Percentiles rank a stretch among this genome's conserved stretches.
These are phyloP conservation scores for Acanthamoeba polyphaga DNA, from an alignment of 208 protist species.

Conservation along the genomic window DNA sequence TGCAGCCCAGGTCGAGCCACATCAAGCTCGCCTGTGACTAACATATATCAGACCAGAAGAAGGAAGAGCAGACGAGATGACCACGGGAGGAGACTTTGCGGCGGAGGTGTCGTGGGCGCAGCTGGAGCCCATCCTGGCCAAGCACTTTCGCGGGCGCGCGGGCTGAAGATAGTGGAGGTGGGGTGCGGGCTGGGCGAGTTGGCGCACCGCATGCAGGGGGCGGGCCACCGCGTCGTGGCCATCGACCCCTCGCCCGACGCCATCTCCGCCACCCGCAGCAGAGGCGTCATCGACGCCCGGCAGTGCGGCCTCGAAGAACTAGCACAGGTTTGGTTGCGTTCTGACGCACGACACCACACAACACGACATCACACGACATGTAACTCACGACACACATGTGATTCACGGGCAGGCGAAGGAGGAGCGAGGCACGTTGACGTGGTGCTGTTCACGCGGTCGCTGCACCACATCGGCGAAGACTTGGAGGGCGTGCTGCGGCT, in stretches of 20 bases:
- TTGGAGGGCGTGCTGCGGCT: background rate
- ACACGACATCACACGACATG: background rate
- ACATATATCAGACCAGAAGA: background rate
- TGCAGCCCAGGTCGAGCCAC: too few species aligned
- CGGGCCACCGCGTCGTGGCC: slow-evolving; percentile 4
- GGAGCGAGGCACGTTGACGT: slow-evolving; percentile 18
- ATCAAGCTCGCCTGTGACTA: too few species aligned
- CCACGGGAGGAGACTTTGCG: slow-evolving; percentile 14
- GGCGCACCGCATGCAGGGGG: slow-evolving; percentile 20
- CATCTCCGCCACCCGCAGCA: background rate
- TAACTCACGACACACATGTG: background rate
- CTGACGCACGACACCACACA: background rate
- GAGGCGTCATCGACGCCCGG: background rate
- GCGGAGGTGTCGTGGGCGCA: background rate
- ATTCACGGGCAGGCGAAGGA: background rate
- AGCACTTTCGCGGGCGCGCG: background rate
- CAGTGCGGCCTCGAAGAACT: slow-evolving; percentile 43
- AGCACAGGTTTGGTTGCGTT: background rate
- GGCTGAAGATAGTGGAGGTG: slow-evolving; percentile 55
- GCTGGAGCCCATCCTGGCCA: background rate
- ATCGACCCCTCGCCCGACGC: slow-evolving; percentile 45
- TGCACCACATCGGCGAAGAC: slow-evolving; percentile 43
- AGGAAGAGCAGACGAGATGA: background rate
- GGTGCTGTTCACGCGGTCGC: slow-evolving; percentile 17
- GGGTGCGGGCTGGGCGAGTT: slow-evolving; percentile 47